phyloP scores from a whole-genome alignment of 169 alveolate species.

The Sarcocystis neurona region DNA sequence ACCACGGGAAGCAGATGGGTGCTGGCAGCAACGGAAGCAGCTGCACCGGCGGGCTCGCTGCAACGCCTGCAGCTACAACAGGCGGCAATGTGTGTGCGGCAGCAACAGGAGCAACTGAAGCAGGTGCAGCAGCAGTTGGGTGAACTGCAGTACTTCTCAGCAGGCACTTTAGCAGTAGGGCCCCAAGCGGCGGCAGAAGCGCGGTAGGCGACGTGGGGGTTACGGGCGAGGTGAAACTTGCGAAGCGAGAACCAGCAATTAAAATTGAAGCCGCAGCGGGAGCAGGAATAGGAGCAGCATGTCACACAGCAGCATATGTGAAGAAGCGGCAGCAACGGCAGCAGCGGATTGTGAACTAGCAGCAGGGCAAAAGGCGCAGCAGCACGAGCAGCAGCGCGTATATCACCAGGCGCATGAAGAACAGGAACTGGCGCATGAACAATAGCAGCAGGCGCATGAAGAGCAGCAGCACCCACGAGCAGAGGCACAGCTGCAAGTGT shows the following conservation, averaged over 20 bases:
- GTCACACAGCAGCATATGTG: too few relatives aligned
- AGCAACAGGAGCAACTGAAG: not conserved
- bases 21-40: too few relatives aligned
- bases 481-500: constrained; percentile 24
- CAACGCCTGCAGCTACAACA: too few relatives aligned
- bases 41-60: too few relatives aligned
- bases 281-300: not conserved
- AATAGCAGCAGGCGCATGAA: constrained; percentile 10
- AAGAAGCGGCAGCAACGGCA: constrained; percentile 11
- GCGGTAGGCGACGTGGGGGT: too few relatives aligned
- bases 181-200: too few relatives aligned
- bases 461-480: constrained; percentile 22
- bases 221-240: too few relatives aligned
- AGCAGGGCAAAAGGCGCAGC: not conserved
- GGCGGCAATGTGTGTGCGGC: not conserved
- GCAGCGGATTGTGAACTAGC: not conserved
- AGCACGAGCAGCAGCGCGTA: not conserved
- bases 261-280: too few relatives aligned
- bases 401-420: not conserved
- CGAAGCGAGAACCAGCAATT: too few relatives aligned
- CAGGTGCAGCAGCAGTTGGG: not conserved
- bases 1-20: too few relatives aligned
- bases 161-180: too few relatives aligned
- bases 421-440: not conserved
- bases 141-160: too few relatives aligned